phyloP scores from a whole-genome alignment of 1,284 basidiomycete species.

The Xanthoconium separans region DNA sequence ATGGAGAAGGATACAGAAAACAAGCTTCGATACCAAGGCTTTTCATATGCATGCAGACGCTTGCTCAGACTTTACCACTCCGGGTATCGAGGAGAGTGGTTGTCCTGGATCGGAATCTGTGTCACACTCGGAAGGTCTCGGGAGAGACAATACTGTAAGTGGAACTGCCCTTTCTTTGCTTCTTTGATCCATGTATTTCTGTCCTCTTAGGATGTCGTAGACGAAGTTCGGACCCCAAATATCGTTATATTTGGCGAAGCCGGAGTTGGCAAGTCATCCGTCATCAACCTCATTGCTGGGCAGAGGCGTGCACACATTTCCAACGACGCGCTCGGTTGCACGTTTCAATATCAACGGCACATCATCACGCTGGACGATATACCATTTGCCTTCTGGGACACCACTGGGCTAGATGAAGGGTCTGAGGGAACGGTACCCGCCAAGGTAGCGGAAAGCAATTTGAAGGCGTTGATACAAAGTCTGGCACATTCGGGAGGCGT shows the following conservation, averaged over 20 bases:
- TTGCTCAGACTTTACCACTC: not conserved
- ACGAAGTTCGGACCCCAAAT: not conserved
- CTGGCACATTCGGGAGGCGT: slow-evolving; percentile 21
- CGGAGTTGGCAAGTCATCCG: slow-evolving; percentile 10
- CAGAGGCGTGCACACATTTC: not conserved
- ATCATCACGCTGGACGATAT: not conserved
- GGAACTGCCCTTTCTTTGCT: not conserved
- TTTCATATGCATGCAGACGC: not conserved
- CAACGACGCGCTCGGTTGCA: slow-evolving; percentile 4
- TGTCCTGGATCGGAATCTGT: not conserved
- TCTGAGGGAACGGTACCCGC: slow-evolving; percentile 11
- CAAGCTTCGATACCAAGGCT: not conserved
- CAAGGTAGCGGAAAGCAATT: slow-evolving; percentile 4
- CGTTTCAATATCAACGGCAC: slow-evolving; percentile 2
- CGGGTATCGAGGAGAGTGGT: not conserved
- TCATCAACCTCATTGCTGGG: slow-evolving; percentile 10
- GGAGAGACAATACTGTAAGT: not conserved
- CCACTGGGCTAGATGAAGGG: slow-evolving; percentile 8
- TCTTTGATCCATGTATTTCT: not conserved
- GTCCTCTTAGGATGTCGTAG: not conserved
- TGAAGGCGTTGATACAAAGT: not conserved
- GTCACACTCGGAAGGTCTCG: not conserved
- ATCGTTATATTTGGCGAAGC: slow-evolving; percentile 9
- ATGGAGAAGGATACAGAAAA: not conserved
- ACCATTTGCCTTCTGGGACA: slow-evolving; percentile 5